These are phyloP conservation scores for Fraxinus angustifolia DNA, from an alignment of 305 asterid genomes.

Conservation along the genomic window DNA sequence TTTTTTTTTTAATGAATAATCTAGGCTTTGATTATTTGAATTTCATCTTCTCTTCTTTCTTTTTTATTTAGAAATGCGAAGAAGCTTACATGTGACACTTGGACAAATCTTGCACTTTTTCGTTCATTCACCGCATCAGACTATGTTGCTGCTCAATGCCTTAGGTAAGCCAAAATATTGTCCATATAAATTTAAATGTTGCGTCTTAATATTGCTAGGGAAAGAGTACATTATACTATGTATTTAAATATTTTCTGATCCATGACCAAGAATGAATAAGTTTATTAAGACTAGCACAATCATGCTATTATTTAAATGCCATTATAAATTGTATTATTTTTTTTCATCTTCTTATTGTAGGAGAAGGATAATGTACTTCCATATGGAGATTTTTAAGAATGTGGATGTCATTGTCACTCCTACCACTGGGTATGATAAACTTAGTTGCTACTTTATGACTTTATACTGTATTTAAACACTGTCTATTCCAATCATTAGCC, in stretches of 20 bases:
- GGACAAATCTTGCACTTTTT: conserved; percentile 79
- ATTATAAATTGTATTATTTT: conserved; percentile 6
- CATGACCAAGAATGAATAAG: conserved; percentile 7
- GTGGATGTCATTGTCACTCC: conserved; percentile 93
- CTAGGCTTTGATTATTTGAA: conserved; percentile 18
- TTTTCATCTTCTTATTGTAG: conserved; percentile 39
- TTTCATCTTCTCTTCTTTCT: conserved; percentile 16
- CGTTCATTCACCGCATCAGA: conserved; percentile 81
- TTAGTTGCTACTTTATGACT: neutral
- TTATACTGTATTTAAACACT: neutral
- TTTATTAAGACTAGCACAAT: neutral
- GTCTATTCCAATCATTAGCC: neutral
- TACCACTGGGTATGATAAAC: conserved; percentile 75
- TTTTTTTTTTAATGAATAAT: neutral
- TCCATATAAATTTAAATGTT: neutral
- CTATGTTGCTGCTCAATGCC: conserved; percentile 91
- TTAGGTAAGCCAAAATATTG: conserved; percentile 43
- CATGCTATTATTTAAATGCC: conserved; percentile 9
- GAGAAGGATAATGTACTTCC: conserved; percentile 90
- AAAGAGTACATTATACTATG: neutral
- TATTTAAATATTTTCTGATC: neutral
- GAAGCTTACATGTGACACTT: conserved; percentile 59
- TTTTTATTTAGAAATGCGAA: conserved; percentile 42
- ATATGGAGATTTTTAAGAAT: conserved; percentile 67
- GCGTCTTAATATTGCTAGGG: neutral